Percentiles rank a stretch among this genome's conserved stretches.
Conservation (phyloP, 148 eudicot genomes). For the Dianthus caryophyllus region DNA sequence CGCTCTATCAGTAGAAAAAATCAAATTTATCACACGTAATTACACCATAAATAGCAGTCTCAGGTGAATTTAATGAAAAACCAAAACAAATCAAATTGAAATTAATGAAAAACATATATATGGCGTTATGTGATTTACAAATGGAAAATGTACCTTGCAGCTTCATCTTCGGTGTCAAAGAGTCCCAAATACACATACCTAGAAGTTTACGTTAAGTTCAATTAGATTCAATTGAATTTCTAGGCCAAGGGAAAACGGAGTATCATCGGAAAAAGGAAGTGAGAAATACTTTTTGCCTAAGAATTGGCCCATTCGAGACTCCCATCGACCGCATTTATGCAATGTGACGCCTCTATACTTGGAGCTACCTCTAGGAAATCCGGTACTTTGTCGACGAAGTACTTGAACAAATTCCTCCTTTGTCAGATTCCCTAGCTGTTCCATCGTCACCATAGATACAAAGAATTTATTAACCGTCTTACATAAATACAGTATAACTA, state of each 20-base stretch:
- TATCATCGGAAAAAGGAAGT: neutral
- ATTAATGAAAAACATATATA: too few relatives aligned
- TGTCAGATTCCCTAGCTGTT: slow-evolving; percentile 76
- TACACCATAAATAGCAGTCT: too few relatives aligned
- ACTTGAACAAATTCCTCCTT: slow-evolving; percentile 98
- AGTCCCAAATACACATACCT: slow-evolving; percentile 97
- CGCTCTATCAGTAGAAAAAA: slow-evolving; percentile 41
- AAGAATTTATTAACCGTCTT: too few relatives aligned
- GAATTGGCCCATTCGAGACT: slow-evolving; percentile 96
- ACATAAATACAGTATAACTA: too few relatives aligned
- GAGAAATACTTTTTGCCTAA: slow-evolving; percentile 78
- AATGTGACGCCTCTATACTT: slow-evolving; percentile 93
- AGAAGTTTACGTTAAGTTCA: neutral
- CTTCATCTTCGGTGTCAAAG: slow-evolving; percentile 90
- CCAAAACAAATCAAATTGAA: neutral
- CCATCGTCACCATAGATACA: neutral
- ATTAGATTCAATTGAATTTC: neutral
- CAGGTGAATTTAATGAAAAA: too few relatives aligned
- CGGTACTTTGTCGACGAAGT: slow-evolving; percentile 86
- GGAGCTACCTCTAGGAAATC: slow-evolving; percentile 90
- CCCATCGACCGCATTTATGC: slow-evolving; percentile 99
- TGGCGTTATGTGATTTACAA: neutral
- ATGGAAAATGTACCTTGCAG: slow-evolving; percentile 61
- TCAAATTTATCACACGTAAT: too few relatives aligned
- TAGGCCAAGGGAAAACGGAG: too few relatives aligned